phyloP scores from a whole-genome alignment of 257 asterid species.

The Petunia axillaris region DNA sequence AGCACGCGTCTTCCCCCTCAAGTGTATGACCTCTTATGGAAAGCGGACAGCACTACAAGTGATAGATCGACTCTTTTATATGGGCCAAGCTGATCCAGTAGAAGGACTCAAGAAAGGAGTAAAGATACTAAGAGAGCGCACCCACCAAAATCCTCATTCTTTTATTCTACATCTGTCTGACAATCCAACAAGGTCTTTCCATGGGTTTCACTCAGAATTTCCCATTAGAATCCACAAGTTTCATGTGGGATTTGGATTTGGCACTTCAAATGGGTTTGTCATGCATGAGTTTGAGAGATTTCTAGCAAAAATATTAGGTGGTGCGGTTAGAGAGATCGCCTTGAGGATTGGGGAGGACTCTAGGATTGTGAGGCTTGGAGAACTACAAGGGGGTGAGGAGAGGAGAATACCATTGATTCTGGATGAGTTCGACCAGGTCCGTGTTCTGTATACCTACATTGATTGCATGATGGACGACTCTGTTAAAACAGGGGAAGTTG shows the following conservation, averaged over 20 bases:
- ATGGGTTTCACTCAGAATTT: conserved; percentile 49
- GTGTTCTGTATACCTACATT: conserved; percentile 73
- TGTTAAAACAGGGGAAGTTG: conserved; percentile 55
- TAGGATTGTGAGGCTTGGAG: conserved; percentile 63
- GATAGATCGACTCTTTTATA: conserved; percentile 71
- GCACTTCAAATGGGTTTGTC: conserved; percentile 62
- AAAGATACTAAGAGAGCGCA: conserved; percentile 70
- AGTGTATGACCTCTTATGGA: conserved; percentile 81
- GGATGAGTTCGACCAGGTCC: conserved; percentile 44
- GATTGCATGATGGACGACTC: conserved; percentile 61
- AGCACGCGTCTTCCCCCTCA: conserved; percentile 79
- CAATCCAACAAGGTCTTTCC: conserved; percentile 63
- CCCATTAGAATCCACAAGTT: conserved; percentile 55
- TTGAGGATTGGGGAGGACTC: conserved; percentile 62
- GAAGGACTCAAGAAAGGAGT: conserved; percentile 88
- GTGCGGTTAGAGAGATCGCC: conserved; percentile 65
- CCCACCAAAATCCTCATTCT: conserved; percentile 71
- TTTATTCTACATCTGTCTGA: conserved; percentile 72
- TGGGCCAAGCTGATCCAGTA: conserved; percentile 78
- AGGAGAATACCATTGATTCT: conserved; percentile 64
- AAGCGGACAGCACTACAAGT: conserved; percentile 73
- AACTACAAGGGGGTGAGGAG: conserved; percentile 84
- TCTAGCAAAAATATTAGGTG: conserved; percentile 70
- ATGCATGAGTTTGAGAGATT: conserved; percentile 88
- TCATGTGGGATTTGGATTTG: conserved; percentile 67